phyloP scores from a whole-genome alignment of 202 grass and related monocot genomes.

The Hordeum pubiflorum region DNA sequence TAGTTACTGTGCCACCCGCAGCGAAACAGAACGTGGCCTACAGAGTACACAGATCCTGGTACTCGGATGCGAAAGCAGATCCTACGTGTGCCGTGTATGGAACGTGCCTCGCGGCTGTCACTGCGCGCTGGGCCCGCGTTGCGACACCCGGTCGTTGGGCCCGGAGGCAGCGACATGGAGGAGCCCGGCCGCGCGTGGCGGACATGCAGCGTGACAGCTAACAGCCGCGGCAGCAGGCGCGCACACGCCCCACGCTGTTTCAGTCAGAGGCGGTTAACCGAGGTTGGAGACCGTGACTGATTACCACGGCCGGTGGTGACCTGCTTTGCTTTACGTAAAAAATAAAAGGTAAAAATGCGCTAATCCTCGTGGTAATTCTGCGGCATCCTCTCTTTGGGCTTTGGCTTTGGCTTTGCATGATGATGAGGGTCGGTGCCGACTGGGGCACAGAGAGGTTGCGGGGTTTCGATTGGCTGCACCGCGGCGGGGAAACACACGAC shows the following conservation, averaged over 20 bases:
- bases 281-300: not conserved
- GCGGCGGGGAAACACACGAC: constrained; percentile 37
- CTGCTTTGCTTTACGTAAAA: not conserved
- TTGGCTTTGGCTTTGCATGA: not conserved
- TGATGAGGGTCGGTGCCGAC: not conserved
- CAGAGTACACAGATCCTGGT: not conserved
- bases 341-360: not conserved
- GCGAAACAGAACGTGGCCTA: constrained; percentile 1
- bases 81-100: not conserved
- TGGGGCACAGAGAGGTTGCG: not conserved
- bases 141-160: not conserved
- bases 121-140: not conserved
- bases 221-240: not conserved
- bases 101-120: not conserved
- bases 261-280: not conserved
- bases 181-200: not conserved
- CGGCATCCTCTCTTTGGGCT: not conserved
- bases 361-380: not conserved
- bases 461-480: not conserved
- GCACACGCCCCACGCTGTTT: not conserved
- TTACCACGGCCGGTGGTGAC: not conserved
- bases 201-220: not conserved
- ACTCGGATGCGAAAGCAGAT: not conserved
- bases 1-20: not conserved
- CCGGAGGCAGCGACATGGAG: not conserved